phyloP scores from a whole-genome alignment of 192 early-diverging fungal genomes.

The Umbelopsis sp. region DNA sequence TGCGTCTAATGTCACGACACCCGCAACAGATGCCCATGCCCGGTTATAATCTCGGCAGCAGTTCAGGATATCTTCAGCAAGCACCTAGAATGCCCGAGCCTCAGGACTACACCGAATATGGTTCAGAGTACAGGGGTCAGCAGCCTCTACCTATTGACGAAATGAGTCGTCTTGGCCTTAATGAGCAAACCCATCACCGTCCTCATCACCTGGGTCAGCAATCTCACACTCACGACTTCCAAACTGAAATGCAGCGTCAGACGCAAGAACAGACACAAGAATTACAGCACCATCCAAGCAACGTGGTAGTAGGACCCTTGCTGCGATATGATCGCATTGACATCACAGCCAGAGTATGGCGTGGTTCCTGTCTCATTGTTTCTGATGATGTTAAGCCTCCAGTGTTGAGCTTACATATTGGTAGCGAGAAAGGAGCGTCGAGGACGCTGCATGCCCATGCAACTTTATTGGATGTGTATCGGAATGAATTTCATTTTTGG shows the following conservation, averaged over 20 bases:
- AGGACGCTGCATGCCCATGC: conserved; percentile 18
- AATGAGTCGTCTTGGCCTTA: background rate
- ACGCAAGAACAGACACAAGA: background rate
- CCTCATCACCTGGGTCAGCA: background rate
- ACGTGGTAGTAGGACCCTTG: conserved; percentile 29
- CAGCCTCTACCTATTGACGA: background rate
- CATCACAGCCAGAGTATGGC: conserved; percentile 31
- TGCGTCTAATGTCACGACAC: background rate
- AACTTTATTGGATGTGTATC: conserved; percentile 47
- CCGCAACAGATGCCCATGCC: conserved; percentile 12
- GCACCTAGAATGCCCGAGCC: conserved; percentile 10
- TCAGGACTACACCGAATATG: background rate
- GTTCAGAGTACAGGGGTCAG: too few relatives aligned
- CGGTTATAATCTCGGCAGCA: background rate
- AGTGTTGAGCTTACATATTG: conserved; percentile 8
- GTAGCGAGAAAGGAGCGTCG: background rate
- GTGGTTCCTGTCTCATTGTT: conserved; percentile 38
- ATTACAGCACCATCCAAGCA: conserved; percentile 7
- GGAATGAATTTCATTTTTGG: conserved; percentile 57
- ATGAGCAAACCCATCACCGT: conserved; percentile 9
- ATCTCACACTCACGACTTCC: background rate
- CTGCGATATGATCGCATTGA: conserved; percentile 44
- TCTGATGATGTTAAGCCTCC: conserved; percentile 31
- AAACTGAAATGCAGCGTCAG: conserved; percentile 4
- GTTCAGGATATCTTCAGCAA: background rate